phyloP scores from a whole-genome alignment of 2,329 filamentous ascomycete genomes.

The Magnaporthiopsis poae region DNA sequence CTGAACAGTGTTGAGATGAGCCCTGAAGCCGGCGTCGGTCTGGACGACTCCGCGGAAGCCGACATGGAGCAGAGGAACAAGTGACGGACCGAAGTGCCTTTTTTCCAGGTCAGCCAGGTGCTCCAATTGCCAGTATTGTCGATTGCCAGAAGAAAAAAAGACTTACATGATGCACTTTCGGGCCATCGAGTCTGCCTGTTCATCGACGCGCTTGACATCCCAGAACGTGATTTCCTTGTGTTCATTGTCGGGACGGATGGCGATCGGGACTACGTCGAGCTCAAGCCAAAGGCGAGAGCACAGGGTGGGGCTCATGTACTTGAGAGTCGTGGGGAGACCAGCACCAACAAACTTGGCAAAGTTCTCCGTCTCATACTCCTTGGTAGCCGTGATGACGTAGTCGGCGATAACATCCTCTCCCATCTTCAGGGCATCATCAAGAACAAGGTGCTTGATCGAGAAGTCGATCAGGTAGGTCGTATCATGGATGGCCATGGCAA shows the following conservation, averaged over 20 bases:
- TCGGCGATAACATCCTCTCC: slow-evolving; percentile 44
- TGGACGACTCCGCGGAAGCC: slow-evolving; percentile 60
- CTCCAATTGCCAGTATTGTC: slow-evolving; percentile 1
- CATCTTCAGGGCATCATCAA: slow-evolving; percentile 29
- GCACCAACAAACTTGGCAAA: slow-evolving; percentile 65
- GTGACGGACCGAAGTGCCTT: slow-evolving; percentile 62
- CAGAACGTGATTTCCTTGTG: slow-evolving; percentile 34
- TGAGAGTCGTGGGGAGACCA: slow-evolving; percentile 54
- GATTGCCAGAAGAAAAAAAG: background rate
- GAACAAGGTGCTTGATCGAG: slow-evolving; percentile 47
- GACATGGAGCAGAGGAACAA: slow-evolving; percentile 58
- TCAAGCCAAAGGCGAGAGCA: slow-evolving; percentile 66
- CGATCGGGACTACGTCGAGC: slow-evolving; percentile 64
- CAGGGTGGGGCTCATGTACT: slow-evolving; percentile 51
- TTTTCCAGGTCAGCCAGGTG: slow-evolving; percentile 2
- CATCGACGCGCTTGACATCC: slow-evolving; percentile 56
- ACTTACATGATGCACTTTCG: slow-evolving; percentile 65
- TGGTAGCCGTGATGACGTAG: slow-evolving; percentile 47
- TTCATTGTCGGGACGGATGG: slow-evolving; percentile 43
- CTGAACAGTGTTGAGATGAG: slow-evolving; percentile 45
- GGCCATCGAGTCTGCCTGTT: slow-evolving; percentile 72
- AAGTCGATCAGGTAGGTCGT: slow-evolving; percentile 67
- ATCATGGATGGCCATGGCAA: slow-evolving; percentile 64
- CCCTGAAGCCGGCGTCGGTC: slow-evolving; percentile 57
- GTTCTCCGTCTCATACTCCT: slow-evolving; percentile 53